Evolutionary conservation across 192 early-diverging fungal genomes (phyloP), one percentile per base, ranked within the genome.

Genomic region (Entomortierella beljakovae): DNA sequence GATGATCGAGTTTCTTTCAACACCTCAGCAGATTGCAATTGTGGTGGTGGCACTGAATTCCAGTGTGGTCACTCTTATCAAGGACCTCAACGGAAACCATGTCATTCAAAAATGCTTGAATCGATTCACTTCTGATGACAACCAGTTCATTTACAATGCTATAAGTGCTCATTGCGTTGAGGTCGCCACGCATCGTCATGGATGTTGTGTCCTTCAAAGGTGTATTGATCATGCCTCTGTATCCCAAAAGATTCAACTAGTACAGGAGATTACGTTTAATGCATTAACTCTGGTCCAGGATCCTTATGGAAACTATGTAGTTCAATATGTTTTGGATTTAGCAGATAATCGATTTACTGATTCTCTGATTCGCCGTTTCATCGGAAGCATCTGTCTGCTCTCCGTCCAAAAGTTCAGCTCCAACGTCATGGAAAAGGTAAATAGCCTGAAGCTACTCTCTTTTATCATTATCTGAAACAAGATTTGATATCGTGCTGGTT

Each of bases 381-480:
- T 94, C 53, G 91, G 88, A 28, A 87, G 91, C 71, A 90, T 94
- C 29, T 92, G 90, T 65, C 80, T 81, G 10, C 80, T 96, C 26
- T 94, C 94, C 16, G 88, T 94, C 38, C 95, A 96, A 85, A 96
- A 96, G 80, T 95, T 95, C 71, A 94, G 92, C 68, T 94, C 93
- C 46, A 96, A 96, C 71, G 95, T 95, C 37, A 94, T 96, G 77
- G 95, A 96, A 81, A 96, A 96, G 90, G 90, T 91, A 83, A 43
- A n/a, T 52, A n/a, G 18, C 18, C 18, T 43, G 10, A 43, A 11
- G 42, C 42, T 18, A n/a, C n/a, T n/a, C n/a, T n/a, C n/a, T n/a
- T n/a, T n/a, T n/a, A n/a, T n/a, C n/a, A n/a, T n/a, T n/a, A n/a
- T n/a, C n/a, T n/a, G n/a, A n/a, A n/a, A n/a, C n/a, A n/a, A n/a